phyloP scores from a whole-genome alignment of 2,329 filamentous ascomycete species.

The Colletotrichum higginsianum region DNA sequence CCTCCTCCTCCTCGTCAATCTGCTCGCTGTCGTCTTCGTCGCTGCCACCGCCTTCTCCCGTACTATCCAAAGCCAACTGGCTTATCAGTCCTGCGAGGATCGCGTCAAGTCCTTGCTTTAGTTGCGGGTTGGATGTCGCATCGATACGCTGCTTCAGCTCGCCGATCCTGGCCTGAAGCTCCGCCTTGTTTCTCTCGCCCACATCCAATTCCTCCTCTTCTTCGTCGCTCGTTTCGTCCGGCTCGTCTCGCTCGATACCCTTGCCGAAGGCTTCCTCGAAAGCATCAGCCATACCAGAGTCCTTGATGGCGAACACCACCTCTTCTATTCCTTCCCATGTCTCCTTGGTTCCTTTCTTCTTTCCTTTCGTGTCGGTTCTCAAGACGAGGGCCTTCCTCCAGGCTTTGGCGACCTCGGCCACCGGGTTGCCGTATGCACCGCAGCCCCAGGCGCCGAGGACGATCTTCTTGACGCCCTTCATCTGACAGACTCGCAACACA shows the following conservation, averaged over 20 bases:
- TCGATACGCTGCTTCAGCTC: slow-evolving; percentile 47
- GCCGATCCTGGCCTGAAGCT: slow-evolving; percentile 49
- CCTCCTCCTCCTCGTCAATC: background rate
- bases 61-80: slow-evolving; percentile 42
- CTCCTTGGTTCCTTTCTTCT: slow-evolving; percentile 47
- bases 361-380: slow-evolving; percentile 38
- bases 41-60: background rate
- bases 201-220: slow-evolving; percentile 40
- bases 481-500: slow-evolving; percentile 67
- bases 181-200: slow-evolving; percentile 28
- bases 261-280: slow-evolving; percentile 66
- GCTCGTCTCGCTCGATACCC: slow-evolving; percentile 51
- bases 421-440: slow-evolving; percentile 74
- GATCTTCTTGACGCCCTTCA: slow-evolving; percentile 62
- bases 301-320: slow-evolving; percentile 72
- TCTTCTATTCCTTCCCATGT: slow-evolving; percentile 63
- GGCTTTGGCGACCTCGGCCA: slow-evolving; percentile 68
- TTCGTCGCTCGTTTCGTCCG: slow-evolving; percentile 40
- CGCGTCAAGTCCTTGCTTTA: slow-evolving; percentile 47
- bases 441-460: slow-evolving; percentile 77
- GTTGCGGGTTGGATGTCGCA: slow-evolving; percentile 47
- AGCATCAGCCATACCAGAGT: slow-evolving; percentile 63
- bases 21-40: background rate
- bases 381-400: slow-evolving; percentile 59
- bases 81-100: slow-evolving; percentile 48